Percentiles rank a stretch among this genome's conserved stretches.
Conservation (phyloP, 805 yeast genomes). For the Sugiyamaella boreocaroliniensis region DNA sequence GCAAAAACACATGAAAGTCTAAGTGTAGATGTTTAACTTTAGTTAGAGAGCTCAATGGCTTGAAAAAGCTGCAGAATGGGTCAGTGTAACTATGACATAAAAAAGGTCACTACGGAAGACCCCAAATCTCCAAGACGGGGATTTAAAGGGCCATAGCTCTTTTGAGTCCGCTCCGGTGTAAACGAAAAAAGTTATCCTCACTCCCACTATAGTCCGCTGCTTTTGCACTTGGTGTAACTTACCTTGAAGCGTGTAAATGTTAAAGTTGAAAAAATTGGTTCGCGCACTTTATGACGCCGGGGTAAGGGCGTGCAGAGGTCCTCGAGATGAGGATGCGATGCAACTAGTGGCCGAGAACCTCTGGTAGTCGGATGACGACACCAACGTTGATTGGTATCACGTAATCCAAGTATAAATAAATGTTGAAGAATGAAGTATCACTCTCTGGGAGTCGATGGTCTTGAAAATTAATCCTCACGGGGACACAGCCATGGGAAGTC, state of each 20-base stretch:
- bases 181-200: constrained; percentile 13
- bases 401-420: no score
- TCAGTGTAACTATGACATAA: constrained; percentile 24
- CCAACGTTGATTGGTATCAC: no score
- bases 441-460: no score
- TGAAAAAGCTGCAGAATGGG: constrained; percentile 3
- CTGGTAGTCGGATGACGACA: no score
- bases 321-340: no score
- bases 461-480: background rate
- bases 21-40: background rate
- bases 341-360: no score
- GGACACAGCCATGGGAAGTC: constrained; percentile 8
- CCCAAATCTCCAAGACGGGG: constrained; percentile 12
- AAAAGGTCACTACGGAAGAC: constrained; percentile 12
- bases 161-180: constrained; percentile 8
- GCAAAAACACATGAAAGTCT: background rate
- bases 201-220: background rate
- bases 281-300: background rate
- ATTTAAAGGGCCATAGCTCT: background rate
- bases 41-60: background rate
- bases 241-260: background rate
- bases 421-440: no score
- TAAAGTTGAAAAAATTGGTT: background rate
- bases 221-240: background rate
- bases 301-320: background rate